A percentile compares a stretch with the other conserved stretches of the same genome.
Conservation (phyloP, 1,139 yeast genomes). For the Geotrichum candidum region DNA sequence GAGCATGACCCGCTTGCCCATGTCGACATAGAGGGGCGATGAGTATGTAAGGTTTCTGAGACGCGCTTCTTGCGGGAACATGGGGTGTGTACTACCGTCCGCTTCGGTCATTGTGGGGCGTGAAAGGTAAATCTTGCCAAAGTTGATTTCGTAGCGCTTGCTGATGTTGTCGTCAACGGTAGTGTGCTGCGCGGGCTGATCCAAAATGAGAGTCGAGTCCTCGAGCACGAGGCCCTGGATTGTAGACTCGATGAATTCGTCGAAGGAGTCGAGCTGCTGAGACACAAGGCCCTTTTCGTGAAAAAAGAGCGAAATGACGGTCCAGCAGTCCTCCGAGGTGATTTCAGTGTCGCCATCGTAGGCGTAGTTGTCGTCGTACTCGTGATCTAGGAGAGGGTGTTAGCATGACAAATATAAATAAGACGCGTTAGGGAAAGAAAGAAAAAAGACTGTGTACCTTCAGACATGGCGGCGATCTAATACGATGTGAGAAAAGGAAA, state of each 20-base stretch:
- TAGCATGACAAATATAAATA: not conserved
- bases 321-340: slow-evolving; percentile 99
- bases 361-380: slow-evolving; percentile 51
- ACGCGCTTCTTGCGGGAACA: slow-evolving; percentile 98
- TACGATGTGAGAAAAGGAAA: not conserved
- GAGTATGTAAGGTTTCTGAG: slow-evolving; percentile 92
- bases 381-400: slow-evolving; percentile 10
- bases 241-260: slow-evolving; percentile 93
- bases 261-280: slow-evolving; percentile 96
- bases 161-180: slow-evolving; percentile 84
- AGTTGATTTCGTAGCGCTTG: slow-evolving; percentile 88
- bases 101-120: slow-evolving; percentile 99
- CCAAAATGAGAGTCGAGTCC: slow-evolving; percentile 87
- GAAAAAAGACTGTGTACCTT: slow-evolving; percentile 11
- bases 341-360: slow-evolving; percentile 61
- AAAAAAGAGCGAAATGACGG: slow-evolving; percentile 92
- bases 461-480: slow-evolving; percentile 14
- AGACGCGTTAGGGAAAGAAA: not conserved
- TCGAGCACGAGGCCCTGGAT: slow-evolving; percentile 96
- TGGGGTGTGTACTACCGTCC: slow-evolving; percentile 97
- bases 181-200: slow-evolving; percentile 97
- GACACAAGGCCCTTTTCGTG: slow-evolving; percentile 95
- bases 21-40: slow-evolving; percentile 91
- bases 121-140: slow-evolving; percentile 93
- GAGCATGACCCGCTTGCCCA: slow-evolving; percentile 82